phyloP scores from a whole-genome alignment of 495 filamentous ascomycete genomes.

The Aspergillus haitiensis region DNA sequence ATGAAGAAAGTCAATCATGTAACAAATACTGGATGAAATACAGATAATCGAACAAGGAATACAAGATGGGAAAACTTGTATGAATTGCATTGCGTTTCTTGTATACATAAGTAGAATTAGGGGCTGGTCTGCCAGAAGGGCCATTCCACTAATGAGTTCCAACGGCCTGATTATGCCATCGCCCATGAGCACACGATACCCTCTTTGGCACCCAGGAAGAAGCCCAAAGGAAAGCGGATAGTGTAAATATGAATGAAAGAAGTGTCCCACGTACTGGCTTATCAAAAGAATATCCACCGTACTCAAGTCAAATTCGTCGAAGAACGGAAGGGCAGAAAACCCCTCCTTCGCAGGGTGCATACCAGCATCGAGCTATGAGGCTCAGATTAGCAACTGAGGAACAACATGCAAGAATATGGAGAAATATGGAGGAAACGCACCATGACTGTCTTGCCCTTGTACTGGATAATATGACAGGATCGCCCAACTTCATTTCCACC shows the following conservation, averaged over 20 bases:
- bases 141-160: conserved; percentile 13
- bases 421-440: conserved; percentile 50
- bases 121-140: conserved; percentile 17
- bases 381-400: conserved; percentile 21
- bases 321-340: conserved; percentile 89
- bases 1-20: conserved; percentile 4
- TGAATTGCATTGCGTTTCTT: conserved; percentile 36
- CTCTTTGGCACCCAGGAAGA: conserved; percentile 11
- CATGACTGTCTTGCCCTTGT: conserved; percentile 99
- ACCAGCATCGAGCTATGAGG: conserved; percentile 82
- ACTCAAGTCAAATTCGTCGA: conserved; percentile 96
- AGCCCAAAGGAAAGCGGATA: conserved; percentile 7
- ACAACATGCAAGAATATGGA: too few species aligned
- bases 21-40: conserved; percentile 23
- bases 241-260: conserved; percentile 18
- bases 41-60: conserved; percentile 21
- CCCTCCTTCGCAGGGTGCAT: conserved; percentile 98
- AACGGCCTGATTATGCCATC: conserved; percentile 6
- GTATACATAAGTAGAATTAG: conserved; percentile 32
- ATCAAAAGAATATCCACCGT: conserved; percentile 95
- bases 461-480: conserved; percentile 96
- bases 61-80: conserved; percentile 24
- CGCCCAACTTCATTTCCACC: conserved; percentile 96
- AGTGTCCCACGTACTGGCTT: conserved; percentile 77
- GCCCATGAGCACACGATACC: conserved; percentile 10